These are phyloP conservation scores for Venturia asperata DNA, from an alignment of 2,329 filamentous ascomycete species.

Conservation along the genomic window DNA sequence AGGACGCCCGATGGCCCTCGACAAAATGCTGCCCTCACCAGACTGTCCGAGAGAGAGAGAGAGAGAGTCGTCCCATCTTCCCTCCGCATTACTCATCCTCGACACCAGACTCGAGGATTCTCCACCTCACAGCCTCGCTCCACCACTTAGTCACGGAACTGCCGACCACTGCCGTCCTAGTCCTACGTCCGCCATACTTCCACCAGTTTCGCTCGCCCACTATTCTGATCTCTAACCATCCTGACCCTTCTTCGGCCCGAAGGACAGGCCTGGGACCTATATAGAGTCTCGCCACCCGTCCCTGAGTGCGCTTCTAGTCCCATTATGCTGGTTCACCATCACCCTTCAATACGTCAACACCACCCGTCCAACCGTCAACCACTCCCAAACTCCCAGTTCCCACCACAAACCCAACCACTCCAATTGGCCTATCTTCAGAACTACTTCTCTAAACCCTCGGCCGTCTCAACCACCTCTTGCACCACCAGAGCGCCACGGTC, in stretches of 20 bases:
- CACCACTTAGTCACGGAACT: not conserved
- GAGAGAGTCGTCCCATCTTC: no score
- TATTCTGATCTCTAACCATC: slow-evolving; percentile 10
- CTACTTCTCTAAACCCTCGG: not conserved
- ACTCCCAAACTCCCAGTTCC: not conserved
- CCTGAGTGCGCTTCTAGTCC: not conserved
- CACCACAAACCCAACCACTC: not conserved
- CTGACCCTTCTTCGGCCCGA: slow-evolving; percentile 8
- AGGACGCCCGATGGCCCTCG: not conserved
- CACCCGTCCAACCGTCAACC: not conserved
- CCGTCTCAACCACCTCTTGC: not conserved
- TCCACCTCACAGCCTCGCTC: slow-evolving; percentile 5
- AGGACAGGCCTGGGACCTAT: not conserved
- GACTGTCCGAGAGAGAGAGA: not conserved
- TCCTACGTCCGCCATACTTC: slow-evolving; percentile 7
- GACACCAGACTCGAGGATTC: no score
- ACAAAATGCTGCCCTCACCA: not conserved
- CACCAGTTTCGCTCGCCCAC: slow-evolving; percentile 5
- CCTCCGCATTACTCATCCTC: not conserved
- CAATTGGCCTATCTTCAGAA: not conserved
- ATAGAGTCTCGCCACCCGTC: slow-evolving; percentile 13
- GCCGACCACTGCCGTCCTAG: not conserved
- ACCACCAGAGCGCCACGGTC: not conserved
- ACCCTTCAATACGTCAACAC: slow-evolving; percentile 10
- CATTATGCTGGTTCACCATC: slow-evolving; percentile 11